Evolutionary conservation across 192 early-diverging fungal genomes (phyloP).

Genomic region (Glomus cerebriforme): DNA sequence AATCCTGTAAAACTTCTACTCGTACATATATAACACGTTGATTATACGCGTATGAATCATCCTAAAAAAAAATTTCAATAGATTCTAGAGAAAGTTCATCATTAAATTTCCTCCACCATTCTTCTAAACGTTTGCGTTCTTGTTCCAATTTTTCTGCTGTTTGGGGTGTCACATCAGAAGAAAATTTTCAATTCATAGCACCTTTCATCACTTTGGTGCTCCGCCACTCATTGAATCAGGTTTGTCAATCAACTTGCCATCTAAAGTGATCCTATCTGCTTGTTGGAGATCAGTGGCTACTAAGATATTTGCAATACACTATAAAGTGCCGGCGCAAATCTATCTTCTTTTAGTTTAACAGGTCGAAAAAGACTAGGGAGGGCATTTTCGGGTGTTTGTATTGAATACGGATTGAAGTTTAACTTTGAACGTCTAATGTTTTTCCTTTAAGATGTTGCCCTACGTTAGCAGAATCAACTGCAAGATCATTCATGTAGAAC

Average conservation of each 20-base stretch:
- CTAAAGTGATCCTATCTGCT: constrained; percentile 88
- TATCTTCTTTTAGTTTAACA: constrained; percentile 71
- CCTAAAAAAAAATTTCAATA: too few relatives aligned
- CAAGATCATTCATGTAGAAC: constrained; percentile 78
- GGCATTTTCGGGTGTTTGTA: constrained; percentile 77
- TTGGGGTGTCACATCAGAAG: too few relatives aligned
- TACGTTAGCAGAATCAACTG: constrained; percentile 85
- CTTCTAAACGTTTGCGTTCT: constrained; percentile 61
- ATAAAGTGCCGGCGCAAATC: constrained; percentile 69
- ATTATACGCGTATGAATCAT: too few relatives aligned
- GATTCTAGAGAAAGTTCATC: too few relatives aligned
- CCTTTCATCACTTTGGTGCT: constrained; percentile 80
- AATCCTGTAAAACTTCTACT: too few relatives aligned
- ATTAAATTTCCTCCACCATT: constrained; percentile 50
- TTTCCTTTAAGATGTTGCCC: constrained; percentile 88
- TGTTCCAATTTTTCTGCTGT: constrained; percentile 62
- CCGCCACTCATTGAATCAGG: constrained; percentile 95
- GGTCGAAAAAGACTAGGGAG: constrained; percentile 93
- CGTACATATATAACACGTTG: too few relatives aligned
- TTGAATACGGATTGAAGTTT: constrained; percentile 48
- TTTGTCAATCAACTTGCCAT: constrained; percentile 92
- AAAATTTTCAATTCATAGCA: constrained; percentile 85
- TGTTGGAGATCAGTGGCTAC: constrained; percentile 81
- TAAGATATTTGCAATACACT: constrained; percentile 80
- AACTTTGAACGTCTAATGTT: constrained; percentile 84